Conservation (phyloP, 768 basidiomycete genomes). For the Cantharellus anzutake region DNA sequence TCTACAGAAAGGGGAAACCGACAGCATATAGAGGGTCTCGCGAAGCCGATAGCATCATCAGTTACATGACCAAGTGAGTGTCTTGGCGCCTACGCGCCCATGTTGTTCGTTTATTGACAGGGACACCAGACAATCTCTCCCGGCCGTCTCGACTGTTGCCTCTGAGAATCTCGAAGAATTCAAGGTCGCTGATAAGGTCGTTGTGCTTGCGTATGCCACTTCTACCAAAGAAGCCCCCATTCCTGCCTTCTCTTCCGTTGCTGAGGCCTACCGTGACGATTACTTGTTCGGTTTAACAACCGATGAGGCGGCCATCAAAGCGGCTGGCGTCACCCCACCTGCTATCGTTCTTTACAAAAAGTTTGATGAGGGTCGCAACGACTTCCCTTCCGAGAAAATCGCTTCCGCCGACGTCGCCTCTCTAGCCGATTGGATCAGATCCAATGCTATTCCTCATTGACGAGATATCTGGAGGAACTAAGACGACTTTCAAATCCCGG, state of each 20-base stretch:
- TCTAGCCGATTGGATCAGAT: conserved; percentile 58
- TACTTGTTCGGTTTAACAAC: conserved; percentile 81
- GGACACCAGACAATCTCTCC: conserved; percentile 59
- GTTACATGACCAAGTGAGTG: conserved; percentile 88
- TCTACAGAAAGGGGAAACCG: conserved; percentile 70
- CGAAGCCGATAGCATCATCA: conserved; percentile 87
- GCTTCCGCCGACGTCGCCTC: conserved; percentile 34
- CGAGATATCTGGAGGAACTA: conserved; percentile 74
- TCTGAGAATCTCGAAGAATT: conserved; percentile 64
- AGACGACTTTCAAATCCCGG: no score
- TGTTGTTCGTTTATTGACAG: conserved; percentile 7
- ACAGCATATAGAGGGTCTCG: conserved; percentile 74
- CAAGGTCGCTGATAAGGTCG: conserved; percentile 74
- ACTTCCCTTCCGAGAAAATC: conserved; percentile 43
- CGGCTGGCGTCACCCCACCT: conserved; percentile 59
- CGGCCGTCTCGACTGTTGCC: conserved; percentile 75
- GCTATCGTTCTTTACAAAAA: conserved; percentile 79
- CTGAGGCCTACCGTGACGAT: conserved; percentile 77
- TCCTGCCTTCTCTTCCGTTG: conserved; percentile 56
- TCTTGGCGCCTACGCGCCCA: no score
- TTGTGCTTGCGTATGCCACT: conserved; percentile 67
- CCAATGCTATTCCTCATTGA: conserved; percentile 76
- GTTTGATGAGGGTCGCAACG: conserved; percentile 68
- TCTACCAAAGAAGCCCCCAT: conserved; percentile 52
- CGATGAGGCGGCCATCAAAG: conserved; percentile 46